These are phyloP conservation scores for Dryadomyces quercus-mongolicae DNA, from an alignment of 2,329 filamentous ascomycete genomes.

Conservation along the genomic window DNA sequence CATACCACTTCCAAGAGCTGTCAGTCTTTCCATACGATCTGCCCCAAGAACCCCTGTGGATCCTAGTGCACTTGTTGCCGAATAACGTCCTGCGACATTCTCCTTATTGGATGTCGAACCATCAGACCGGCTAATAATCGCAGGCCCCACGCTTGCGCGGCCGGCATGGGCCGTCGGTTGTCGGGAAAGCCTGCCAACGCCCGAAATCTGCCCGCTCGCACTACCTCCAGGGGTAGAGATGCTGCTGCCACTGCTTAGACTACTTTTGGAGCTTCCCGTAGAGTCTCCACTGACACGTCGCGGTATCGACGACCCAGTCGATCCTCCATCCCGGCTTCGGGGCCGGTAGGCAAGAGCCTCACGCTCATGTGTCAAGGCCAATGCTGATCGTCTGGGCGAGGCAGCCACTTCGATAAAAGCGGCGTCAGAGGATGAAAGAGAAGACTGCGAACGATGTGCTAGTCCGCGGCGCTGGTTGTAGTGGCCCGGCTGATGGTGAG, in stretches of 20 bases:
- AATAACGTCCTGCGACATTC: slow-evolving; percentile 8
- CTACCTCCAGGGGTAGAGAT: neutral
- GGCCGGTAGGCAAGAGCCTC: slow-evolving; percentile 20
- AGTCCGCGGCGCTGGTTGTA: slow-evolving; percentile 15
- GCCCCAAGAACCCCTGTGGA: neutral
- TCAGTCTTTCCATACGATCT: slow-evolving; percentile 6
- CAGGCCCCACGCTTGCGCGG: slow-evolving; percentile 16
- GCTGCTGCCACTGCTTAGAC: slow-evolving; percentile 7
- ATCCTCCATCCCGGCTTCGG: slow-evolving; percentile 18
- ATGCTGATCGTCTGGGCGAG: slow-evolving; percentile 18
- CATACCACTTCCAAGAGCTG: slow-evolving; percentile 8
- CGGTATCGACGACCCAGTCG: slow-evolving; percentile 15
- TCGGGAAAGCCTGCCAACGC: slow-evolving; percentile 18
- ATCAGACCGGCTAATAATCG: slow-evolving; percentile 13
- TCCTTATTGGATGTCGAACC: slow-evolving; percentile 17
- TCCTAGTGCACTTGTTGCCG: neutral
- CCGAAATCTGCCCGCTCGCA: neutral
- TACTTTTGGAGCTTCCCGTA: slow-evolving; percentile 10
- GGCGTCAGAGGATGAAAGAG: slow-evolving; percentile 11
- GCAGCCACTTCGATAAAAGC: slow-evolving; percentile 42
- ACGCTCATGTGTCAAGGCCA: slow-evolving; percentile 26
- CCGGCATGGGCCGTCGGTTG: slow-evolving; percentile 15
- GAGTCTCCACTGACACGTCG: slow-evolving; percentile 20
- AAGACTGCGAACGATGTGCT: slow-evolving; percentile 19
- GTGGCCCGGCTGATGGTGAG: slow-evolving; percentile 2